Percentiles rank a stretch among this genome's conserved stretches.
Conservation (phyloP, 1,284 basidiomycete species). For the Xerocomus amazonicus region DNA sequence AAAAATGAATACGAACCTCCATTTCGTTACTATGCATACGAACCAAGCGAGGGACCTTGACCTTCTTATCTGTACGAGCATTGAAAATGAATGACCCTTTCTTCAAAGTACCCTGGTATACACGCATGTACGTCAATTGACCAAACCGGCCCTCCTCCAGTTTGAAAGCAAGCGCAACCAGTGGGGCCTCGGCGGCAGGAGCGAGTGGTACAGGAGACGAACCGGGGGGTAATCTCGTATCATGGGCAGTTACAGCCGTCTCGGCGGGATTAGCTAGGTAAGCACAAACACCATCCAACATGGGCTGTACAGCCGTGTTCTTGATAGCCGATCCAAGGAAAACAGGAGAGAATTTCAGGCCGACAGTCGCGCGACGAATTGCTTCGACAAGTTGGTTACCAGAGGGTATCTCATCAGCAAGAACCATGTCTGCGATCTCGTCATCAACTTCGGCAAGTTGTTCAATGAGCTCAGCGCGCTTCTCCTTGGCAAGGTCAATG, state of each 20-base stretch:
- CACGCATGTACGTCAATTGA: conserved; percentile 98
- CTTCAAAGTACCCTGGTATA: conserved; percentile 93
- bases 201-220: conserved; percentile 72
- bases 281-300: conserved; percentile 93
- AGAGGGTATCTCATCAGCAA: conserved; percentile 80
- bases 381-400: conserved; percentile 77
- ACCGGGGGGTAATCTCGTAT: conserved; percentile 65
- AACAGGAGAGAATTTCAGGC: conserved; percentile 92
- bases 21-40: conserved; percentile 99
- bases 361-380: conserved; percentile 86
- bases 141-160: conserved; percentile 97
- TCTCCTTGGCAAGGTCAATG: conserved; percentile 70
- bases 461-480: conserved; percentile 91
- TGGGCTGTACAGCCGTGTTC: conserved; percentile 93
- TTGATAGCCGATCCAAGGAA: conserved; percentile 98
- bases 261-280: conserved; percentile 93
- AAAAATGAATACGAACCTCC: conserved; percentile 58
- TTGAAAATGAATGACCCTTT: conserved; percentile 88
- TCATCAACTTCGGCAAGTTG: conserved; percentile 97
- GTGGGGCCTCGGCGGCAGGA: conserved; percentile 80
- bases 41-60: conserved; percentile 97
- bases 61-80: conserved; percentile 93
- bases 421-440: conserved; percentile 85
- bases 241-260: conserved; percentile 77
- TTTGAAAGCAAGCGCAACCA: conserved; percentile 98